Base-by-base conservation (phyloP, 371 early-diverging fungal species). In the Amoeboaphelidium occidentale region DNA sequence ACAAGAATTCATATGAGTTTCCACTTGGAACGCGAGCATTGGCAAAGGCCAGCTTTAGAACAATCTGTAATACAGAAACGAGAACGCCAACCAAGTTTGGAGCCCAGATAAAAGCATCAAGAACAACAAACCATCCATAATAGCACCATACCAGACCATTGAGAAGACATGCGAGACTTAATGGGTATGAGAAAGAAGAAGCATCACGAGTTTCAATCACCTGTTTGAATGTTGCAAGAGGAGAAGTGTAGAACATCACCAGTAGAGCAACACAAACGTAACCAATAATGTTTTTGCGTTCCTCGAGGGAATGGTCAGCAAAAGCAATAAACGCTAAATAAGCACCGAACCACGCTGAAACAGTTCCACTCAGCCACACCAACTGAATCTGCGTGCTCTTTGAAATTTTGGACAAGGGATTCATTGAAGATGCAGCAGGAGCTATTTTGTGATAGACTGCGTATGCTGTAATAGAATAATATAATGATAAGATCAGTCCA, bases 211-310 rank as follows among this genome's bases (percentile, higher is more conserved):
- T 43, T 20, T 14, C 6, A 25, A 57, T n/a, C 1, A 57, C 56
- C 2, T 57, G 46, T 0, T 17, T 23, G 1, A 56, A 12, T 12
- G 58, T 50, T 2, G 58, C 27, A 1, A 57, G 28, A 2, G 57
- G 57, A 1, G 57, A 49, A 25, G 52, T 20, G 50, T 57, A 57
- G 51, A 57, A 57, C 10, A 52, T n/a, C 23, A 42, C 45, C 32
- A 57, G 46, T 1, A 51, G 42, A 1, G 43, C 21, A 27, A 42
- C 23, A 14, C 49, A 51, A n/a, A 48, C 10, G 1, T 27, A 53
- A 25, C 57, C 57, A 1, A 57, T 27, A 4, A 57, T 2, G 3
- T 25, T 26, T 14, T 39, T 48, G 41, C 43, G 6, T 53, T 12
- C 10, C 25, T 46, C 25, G 23, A 20, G 4, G 10, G 48, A n/a